Conservation (phyloP, 306 rosid species). For the Oemleria cerasiformis region DNA sequence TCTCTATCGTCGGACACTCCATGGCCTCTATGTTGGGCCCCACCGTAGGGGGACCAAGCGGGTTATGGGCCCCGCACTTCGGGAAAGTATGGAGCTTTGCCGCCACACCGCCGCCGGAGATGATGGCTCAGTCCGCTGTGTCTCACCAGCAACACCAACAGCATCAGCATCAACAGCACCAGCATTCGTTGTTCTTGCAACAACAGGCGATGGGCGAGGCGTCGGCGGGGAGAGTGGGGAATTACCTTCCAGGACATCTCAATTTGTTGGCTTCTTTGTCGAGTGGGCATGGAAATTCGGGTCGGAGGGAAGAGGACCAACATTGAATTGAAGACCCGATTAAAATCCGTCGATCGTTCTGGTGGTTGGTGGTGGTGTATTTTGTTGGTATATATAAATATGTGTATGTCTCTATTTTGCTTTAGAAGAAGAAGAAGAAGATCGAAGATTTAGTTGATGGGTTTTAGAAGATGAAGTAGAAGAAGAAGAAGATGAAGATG, state of each 20-base stretch:
- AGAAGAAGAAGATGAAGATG: no score
- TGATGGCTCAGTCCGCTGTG: slow-evolving; percentile 57
- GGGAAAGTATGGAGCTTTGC: slow-evolving; percentile 96
- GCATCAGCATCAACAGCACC: slow-evolving; percentile 25
- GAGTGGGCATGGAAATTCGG: slow-evolving; percentile 78
- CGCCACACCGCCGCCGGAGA: slow-evolving; percentile 60
- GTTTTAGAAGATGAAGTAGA: no score
- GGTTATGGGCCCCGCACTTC: slow-evolving; percentile 91
- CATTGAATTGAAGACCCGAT: slow-evolving; percentile 34
- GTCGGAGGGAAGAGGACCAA: slow-evolving; percentile 84
- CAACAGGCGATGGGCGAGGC: slow-evolving; percentile 89
- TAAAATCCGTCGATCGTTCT: neutral
- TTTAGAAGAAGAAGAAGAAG: no score
- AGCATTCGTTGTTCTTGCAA: slow-evolving; percentile 46
- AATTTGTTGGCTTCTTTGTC: slow-evolving; percentile 98
- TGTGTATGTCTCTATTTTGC: slow-evolving; percentile 47
- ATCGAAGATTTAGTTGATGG: no score
- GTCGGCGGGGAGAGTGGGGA: slow-evolving; percentile 92
- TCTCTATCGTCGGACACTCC: slow-evolving; percentile 50
- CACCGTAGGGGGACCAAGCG: slow-evolving; percentile 38
- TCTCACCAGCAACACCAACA: slow-evolving; percentile 24
- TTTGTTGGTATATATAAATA: slow-evolving; percentile 51
- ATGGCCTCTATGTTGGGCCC: slow-evolving; percentile 66
- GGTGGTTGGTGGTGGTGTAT: slow-evolving; percentile 18
- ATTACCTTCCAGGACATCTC: slow-evolving; percentile 97